A percentile compares a stretch with the other conserved stretches of the same genome.
These are phyloP conservation scores for Amanita pallidorosea DNA, from an alignment of 768 basidiomycete genomes.

Conservation along the genomic window DNA sequence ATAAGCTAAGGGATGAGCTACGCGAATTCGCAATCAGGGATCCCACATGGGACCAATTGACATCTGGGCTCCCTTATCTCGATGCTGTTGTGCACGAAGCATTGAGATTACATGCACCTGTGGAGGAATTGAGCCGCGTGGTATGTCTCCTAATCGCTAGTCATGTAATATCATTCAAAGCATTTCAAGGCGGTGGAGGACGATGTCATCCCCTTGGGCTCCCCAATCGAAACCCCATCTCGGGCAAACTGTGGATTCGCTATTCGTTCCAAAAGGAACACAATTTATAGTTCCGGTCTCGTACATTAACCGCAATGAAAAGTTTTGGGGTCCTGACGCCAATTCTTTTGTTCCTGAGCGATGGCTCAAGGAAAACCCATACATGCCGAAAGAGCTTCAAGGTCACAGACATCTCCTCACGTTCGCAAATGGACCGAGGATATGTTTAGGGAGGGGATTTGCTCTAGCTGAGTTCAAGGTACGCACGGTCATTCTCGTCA, in stretches of 20 bases:
- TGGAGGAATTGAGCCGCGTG: constrained; percentile 18
- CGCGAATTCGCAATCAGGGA: too few species aligned
- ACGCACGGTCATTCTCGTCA: neutral
- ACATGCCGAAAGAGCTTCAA: constrained; percentile 19
- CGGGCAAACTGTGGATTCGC: constrained; percentile 7
- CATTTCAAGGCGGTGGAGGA: constrained; percentile 21
- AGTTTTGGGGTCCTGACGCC: too few species aligned
- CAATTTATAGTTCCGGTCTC: too few species aligned
- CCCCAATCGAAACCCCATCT: constrained; percentile 17
- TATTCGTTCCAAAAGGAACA: too few species aligned
- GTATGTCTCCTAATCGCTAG: constrained; percentile 11
- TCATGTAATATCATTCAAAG: neutral
- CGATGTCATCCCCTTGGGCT: constrained; percentile 25
- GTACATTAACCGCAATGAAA: too few species aligned
- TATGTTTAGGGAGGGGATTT: constrained; percentile 25
- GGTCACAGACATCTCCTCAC: constrained; percentile 30
- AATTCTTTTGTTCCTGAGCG: too few species aligned
- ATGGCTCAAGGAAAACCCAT: constrained; percentile 3
- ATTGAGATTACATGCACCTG: constrained; percentile 25
- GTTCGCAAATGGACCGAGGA: constrained; percentile 33
- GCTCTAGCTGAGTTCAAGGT: constrained; percentile 1
- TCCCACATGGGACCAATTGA: too few species aligned
- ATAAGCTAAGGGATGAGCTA: neutral
- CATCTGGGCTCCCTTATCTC: too few species aligned
- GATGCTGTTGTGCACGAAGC: constrained; percentile 22